Evolutionary conservation across 768 basidiomycete species (phyloP).

Genomic region (Amanita fuliginea): DNA sequence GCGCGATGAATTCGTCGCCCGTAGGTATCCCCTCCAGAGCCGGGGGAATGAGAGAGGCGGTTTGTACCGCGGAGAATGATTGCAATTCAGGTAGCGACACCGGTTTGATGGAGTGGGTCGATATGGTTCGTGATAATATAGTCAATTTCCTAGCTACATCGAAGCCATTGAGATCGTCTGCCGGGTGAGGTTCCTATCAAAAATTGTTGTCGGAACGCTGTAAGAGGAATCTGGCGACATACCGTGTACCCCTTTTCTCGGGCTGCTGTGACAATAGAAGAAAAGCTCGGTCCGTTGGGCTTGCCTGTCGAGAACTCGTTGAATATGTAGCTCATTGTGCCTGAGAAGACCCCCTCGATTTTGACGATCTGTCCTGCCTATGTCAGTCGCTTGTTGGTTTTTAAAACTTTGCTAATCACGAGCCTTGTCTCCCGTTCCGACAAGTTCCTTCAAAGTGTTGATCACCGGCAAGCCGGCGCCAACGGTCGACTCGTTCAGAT

Average conservation of each 20-base stretch:
- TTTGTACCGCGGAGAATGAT: constrained; percentile 77
- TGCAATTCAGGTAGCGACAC: constrained; percentile 42
- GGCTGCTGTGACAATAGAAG: constrained; percentile 79
- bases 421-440: constrained; percentile 88
- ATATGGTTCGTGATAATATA: constrained; percentile 79
- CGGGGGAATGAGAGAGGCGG: constrained; percentile 75
- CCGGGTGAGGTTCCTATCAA: constrained; percentile 85
- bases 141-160: constrained; percentile 97
- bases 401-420: constrained; percentile 8
- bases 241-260: constrained; percentile 95
- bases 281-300: constrained; percentile 66
- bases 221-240: constrained; percentile 8
- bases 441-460: constrained; percentile 83
- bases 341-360: constrained; percentile 96
- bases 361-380: constrained; percentile 47
- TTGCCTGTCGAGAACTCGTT: constrained; percentile 80
- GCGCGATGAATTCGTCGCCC: constrained; percentile 75
- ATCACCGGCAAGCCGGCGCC: constrained; percentile 94
- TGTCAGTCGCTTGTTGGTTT: neutral
- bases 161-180: constrained; percentile 91
- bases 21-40: constrained; percentile 54
- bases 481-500: constrained; percentile 84
- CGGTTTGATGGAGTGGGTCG: constrained; percentile 22
- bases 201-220: neutral
- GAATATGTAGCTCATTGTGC: constrained; percentile 98